phyloP scores from a whole-genome alignment of 1,139 yeast genomes.

The Pichia norvegensis region DNA sequence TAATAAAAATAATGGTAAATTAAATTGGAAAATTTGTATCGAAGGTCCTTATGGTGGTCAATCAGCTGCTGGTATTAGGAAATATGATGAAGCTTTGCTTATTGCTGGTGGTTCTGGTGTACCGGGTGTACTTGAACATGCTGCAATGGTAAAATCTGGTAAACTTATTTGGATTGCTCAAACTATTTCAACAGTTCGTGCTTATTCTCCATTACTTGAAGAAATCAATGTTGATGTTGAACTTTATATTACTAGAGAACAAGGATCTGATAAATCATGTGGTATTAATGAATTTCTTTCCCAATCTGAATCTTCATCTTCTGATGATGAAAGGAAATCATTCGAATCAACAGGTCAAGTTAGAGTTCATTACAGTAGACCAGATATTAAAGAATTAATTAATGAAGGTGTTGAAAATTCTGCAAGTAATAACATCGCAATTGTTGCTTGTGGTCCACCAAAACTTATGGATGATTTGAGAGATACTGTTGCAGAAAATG shows the following conservation, averaged over 20 bases:
- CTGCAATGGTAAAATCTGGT: constrained; percentile 23
- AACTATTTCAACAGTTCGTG: constrained; percentile 4
- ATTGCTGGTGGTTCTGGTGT: constrained; percentile 49
- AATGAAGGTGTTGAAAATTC: constrained; percentile 30
- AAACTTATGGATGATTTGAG: constrained; percentile 34
- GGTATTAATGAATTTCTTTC: constrained; percentile 1
- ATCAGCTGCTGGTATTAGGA: constrained; percentile 22
- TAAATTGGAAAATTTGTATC: constrained; percentile 11
- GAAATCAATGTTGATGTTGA: constrained; percentile 8
- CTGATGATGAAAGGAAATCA: neutral
- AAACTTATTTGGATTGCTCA: constrained; percentile 15
- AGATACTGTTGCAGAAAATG: constrained; percentile 12
- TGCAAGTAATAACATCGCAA: constrained; percentile 30
- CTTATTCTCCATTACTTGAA: constrained; percentile 6
- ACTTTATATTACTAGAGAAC: constrained; percentile 14
- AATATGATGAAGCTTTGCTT: constrained; percentile 47
- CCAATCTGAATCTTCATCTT: constrained; percentile 1
- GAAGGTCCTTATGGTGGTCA: constrained; percentile 17
- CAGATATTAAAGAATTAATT: constrained; percentile 33
- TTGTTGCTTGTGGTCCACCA: constrained; percentile 41
- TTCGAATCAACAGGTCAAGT: neutral
- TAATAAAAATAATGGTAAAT: constrained; percentile 8
- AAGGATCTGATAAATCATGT: constrained; percentile 2
- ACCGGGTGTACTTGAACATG: constrained; percentile 25
- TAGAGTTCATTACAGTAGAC: constrained; percentile 35